phyloP scores from a whole-genome alignment of 2,329 filamentous ascomycete species.

The Diplodia scrobiculata region DNA sequence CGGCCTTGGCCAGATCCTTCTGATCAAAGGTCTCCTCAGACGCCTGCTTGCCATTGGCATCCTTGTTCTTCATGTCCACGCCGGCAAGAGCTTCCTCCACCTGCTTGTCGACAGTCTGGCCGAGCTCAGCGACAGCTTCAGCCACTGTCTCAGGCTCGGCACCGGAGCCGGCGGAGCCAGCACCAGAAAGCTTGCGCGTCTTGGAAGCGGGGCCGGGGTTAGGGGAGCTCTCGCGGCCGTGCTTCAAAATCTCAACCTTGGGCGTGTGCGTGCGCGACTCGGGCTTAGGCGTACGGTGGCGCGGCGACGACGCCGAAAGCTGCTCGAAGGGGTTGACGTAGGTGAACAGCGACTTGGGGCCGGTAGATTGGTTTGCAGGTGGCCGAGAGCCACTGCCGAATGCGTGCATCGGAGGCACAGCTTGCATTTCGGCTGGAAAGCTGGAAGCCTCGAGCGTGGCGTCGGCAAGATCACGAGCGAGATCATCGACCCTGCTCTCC shows the following conservation, averaged over 20 bases:
- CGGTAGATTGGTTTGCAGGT: slow-evolving; percentile 40
- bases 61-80: slow-evolving; percentile 48
- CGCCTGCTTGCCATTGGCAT: slow-evolving; percentile 46
- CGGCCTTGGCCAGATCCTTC: slow-evolving; percentile 47
- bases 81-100: slow-evolving; percentile 67
- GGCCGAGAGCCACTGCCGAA: slow-evolving; percentile 47
- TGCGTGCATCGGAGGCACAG: slow-evolving; percentile 39
- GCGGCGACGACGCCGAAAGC: slow-evolving; percentile 66
- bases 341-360: slow-evolving; percentile 59
- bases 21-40: slow-evolving; percentile 50
- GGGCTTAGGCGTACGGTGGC: slow-evolving; percentile 57
- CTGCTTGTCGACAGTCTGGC: slow-evolving; percentile 60
- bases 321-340: slow-evolving; percentile 74
- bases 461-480: slow-evolving; percentile 51
- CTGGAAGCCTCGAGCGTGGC: slow-evolving; percentile 43
- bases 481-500: slow-evolving; percentile 49
- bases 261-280: slow-evolving; percentile 37
- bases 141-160: slow-evolving; percentile 64
- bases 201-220: slow-evolving; percentile 39
- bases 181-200: slow-evolving; percentile 41
- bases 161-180: slow-evolving; percentile 31
- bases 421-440: slow-evolving; percentile 38
- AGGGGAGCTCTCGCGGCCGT: slow-evolving; percentile 46
- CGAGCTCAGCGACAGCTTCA: slow-evolving; percentile 68
- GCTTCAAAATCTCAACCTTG: slow-evolving; percentile 53